Evolutionary conservation across 345 rosid species (phyloP), one percentile per base, ranked within the genome.

Genomic region (Fremontodendron californicum): DNA sequence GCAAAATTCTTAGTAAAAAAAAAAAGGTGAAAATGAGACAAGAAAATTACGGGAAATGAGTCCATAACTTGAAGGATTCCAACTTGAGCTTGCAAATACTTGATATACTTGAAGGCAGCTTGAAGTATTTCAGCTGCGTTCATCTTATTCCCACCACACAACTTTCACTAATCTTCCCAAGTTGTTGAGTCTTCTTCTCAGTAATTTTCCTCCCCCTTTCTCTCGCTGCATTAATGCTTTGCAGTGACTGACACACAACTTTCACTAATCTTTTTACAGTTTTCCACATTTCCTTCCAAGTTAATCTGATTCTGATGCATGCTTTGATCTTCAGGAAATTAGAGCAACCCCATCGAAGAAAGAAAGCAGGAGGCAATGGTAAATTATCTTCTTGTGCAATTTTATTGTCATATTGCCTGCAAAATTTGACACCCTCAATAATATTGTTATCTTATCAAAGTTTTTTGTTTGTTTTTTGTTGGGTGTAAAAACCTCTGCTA

Each of bases 121-220:
- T 90, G 90, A 45, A 95, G 81, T 98, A 95, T 95, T 64, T 91
- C 93, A 19, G 99, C 94, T 0, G 99, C 93, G 86, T 89, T 93
- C 88, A 91, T 92, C 80, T 89, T 94, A 12, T 82, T 84, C n/a
- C 94, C 98, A 15, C 94, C 97, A 1, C 60, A 93, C 86, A n/a
- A n/a, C n/a, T n/a, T n/a, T n/a, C n/a, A n/a, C n/a, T n/a, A 64
- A 93, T 88, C 86, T 88, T 91, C 39, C 91, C 90, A 1, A 94
- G 93, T 85, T 91, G 90, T 16, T 85, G 90, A 2, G 98, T 91
- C 86, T 89, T 94, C 78, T 89, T 90, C n/a, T n/a, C n/a, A 0
- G 94, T 87, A 31, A 94, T 93, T 87, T 81, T 90, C 87, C 91
- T 88, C 66, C 98, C 88, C 84, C 98, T 89, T 79, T 90, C 87